Base-by-base conservation (phyloP, 768 basidiomycete genomes). In the Psilocybe tampanensis region DNA sequence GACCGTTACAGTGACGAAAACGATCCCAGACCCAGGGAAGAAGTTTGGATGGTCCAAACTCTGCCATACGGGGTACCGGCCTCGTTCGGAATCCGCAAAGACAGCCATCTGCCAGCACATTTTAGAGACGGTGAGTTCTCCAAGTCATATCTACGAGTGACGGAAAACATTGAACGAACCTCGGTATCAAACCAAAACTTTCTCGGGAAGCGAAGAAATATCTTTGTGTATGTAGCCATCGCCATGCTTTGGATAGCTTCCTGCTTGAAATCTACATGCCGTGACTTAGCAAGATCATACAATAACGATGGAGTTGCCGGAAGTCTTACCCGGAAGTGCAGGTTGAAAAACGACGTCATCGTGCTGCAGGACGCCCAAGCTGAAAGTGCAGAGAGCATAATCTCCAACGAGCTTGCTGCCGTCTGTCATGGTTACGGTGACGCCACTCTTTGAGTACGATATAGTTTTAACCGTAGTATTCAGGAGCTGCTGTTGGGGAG, bases 221-320 rank as follows among this genome's bases (percentile, higher is more conserved):
- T 86, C 67, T 88, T 88, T 2, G 87, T 86, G 59, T 86, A 89
- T 1, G 80, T 85, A 6, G 74, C 85, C 87, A 89, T 88, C 12
- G 74, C 74, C 69, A 87, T 81, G 55, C 79, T 80, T 29, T 82
- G 79, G 34, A 88, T 82, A 3, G 86, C 86, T 55, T 88, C 86
- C n/a, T 73, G 55, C 65, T 88, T 89, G 75, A 79, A 89, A 9
- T 62, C 72, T 64, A 36, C n/a, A n/a, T n/a, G n/a, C n/a, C n/a
- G n/a, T n/a, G n/a, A n/a, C n/a, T 23, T 24, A 36, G 32, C 18
- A 15, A 19, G 15, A 33, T 42, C 17, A 39, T 63, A 39, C 68
- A 44, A n/a, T n/a, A n/a, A n/a, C n/a, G n/a, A n/a, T n/a, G n/a
- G n/a, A n/a, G n/a, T n/a, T n/a, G n/a, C n/a, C n/a, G n/a, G n/a